Evolutionary conservation across 352 stramenopile genomes (phyloP), one percentile per base, ranked within the genome.

Genomic region (Phytophthora fragariae): DNA sequence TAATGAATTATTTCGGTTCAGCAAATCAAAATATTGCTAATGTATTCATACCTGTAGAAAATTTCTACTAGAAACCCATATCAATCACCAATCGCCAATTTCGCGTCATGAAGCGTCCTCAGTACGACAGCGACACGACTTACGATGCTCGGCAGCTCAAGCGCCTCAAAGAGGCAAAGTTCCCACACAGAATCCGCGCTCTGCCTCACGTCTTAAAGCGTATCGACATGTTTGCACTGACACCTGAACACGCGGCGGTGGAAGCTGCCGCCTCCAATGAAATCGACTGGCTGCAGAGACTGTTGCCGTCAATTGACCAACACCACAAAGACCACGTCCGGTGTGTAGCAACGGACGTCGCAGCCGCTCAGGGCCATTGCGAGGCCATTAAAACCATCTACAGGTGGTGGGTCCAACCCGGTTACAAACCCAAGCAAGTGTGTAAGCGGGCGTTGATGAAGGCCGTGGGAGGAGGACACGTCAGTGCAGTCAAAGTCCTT

Each of bases 231-330:
- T 57, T 57, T 10, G 31, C 17, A 2, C 49, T 6, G 55, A 50
- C 39, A 14, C 39, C n/a, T 17, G 56, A 62, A 50, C 33, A 15
- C 33, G 35, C 56, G n/a, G 33, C 33, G 19, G 35, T 52, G n/a
- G 35, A 60, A 60, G 54, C 54, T 12, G 31, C 55, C 9, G 46
- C n/a, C 55, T 31, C 55, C 41, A 61, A 61, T 61, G 39, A 46
- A 14, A n/a, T 46, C 39, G 39, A 46, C 39, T 46, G 39, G 39
- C 27, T 61, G 46, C 33, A 17, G 55, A 49, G 33, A 52, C 54
- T 60, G 17, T 62, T 62, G 31, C 56, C 56, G 33, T 29, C 35
- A 24, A 17, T 62, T 21, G 9, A 17, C 5, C 9, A 6, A 37
- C 9, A 11, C 21, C 6, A 39, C 55, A 61, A 61, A n/a, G 55